Percentiles rank a stretch among this genome's conserved stretches.
These are phyloP conservation scores for Psilocybe cubensis DNA, from an alignment of 768 basidiomycete genomes.

Conservation along the genomic window DNA sequence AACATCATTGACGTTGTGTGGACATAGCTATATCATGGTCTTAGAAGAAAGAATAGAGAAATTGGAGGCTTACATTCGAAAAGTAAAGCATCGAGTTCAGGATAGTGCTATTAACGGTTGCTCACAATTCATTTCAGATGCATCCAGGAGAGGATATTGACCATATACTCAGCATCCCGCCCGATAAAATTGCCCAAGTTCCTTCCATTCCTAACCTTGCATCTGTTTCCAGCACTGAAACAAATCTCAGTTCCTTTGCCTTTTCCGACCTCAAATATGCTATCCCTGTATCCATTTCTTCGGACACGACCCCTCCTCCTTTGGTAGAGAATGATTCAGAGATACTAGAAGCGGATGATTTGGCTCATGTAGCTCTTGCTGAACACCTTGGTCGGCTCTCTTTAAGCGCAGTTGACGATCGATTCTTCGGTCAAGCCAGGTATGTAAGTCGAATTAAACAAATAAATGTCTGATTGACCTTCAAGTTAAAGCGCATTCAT, in stretches of 20 bases:
- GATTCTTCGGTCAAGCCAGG: slow-evolving; percentile 48
- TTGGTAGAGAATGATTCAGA: slow-evolving; percentile 16
- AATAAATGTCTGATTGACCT: neutral
- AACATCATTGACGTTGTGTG: neutral
- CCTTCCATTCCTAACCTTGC: neutral
- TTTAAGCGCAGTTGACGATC: slow-evolving; percentile 31
- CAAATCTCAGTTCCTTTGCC: neutral
- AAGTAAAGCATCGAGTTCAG: slow-evolving; percentile 17
- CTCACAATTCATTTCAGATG: slow-evolving; percentile 15
- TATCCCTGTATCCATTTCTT: slow-evolving; percentile 13
- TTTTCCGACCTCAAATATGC: slow-evolving; percentile 18
- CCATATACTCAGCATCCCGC: slow-evolving; percentile 4
- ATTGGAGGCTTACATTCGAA: slow-evolving; percentile 30
- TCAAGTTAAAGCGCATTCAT: slow-evolving; percentile 39
- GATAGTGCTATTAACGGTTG: neutral
- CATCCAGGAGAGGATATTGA: slow-evolving; percentile 27
- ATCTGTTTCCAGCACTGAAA: neutral
- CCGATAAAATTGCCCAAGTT: neutral
- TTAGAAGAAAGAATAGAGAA: slow-evolving; percentile 34
- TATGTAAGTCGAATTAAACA: slow-evolving; percentile 6
- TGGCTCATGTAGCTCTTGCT: slow-evolving; percentile 34
- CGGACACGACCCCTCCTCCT: slow-evolving; percentile 8
- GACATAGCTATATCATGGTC: slow-evolving; percentile 30
- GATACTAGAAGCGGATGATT: slow-evolving; percentile 31
- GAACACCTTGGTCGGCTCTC: slow-evolving; percentile 35